Evolutionary conservation across 2,329 filamentous ascomycete genomes (phyloP), one percentile per base, ranked within the genome.

Genomic region (Teratosphaeria epicoccoides): DNA sequence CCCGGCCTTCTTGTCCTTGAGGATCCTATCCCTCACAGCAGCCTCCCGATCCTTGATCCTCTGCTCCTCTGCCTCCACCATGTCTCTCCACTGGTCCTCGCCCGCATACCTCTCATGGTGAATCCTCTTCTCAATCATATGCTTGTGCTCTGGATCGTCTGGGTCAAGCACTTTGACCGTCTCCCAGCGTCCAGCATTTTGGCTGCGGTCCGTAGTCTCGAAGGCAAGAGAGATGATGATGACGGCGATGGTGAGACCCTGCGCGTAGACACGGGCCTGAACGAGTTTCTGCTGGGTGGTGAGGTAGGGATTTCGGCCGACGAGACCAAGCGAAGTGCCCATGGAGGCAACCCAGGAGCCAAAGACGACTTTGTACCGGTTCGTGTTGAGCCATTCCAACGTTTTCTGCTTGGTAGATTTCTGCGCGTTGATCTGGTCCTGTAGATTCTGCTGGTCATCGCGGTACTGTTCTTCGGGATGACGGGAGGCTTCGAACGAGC

Each of bases 31-130:
- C 57, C 66, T 62, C 40, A 66, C 58, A n/a, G 65, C 66, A 48
- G 63, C 62, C 53, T 74, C 68, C 45, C 85, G 65, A 56, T 74
- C 74, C 55, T 76, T 75, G 12, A 79, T 71, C 23, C 49, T 45
- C 55, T 77, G 76, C 74, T 91, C 87, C 73, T 90, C 87, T 20
- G 87, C 82, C 55, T 80, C 86, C 47, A 91, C 84, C 86, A 91
- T 91, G 63, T 91, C 85, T 76, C 82, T 93, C 93, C 93, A 98
- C 63, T 96, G 78, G 70, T 97, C 90, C 73, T 95, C 87, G 44
- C 88, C 87, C 66, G 84, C 79, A 69, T 94, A 93, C 57, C 87
- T 78, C 75, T 94, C 88, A 73, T 89, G 87, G 69, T 94, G 87
- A 50, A 93, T 80, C 73, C 76, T 83, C 81, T 90, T 91, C 79